A percentile compares a stretch with the other conserved stretches of the same genome.
Conservation (phyloP, 2,329 filamentous ascomycete species). For the Dendrostoma leiphaemia region DNA sequence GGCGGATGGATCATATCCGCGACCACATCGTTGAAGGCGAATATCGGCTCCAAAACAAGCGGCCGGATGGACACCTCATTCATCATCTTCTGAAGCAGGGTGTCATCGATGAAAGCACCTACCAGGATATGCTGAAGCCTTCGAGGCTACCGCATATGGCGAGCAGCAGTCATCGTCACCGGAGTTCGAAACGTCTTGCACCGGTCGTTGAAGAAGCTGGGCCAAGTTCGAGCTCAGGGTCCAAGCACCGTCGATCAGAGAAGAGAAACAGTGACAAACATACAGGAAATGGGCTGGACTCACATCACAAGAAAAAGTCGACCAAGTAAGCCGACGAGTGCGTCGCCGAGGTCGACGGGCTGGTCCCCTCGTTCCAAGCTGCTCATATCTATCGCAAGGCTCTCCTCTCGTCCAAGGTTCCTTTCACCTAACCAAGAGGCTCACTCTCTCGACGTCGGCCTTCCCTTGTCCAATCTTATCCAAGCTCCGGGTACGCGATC, state of each 20-base stretch:
- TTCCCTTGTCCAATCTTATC: too few relatives aligned
- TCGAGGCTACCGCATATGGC: neutral
- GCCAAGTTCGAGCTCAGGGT: neutral
- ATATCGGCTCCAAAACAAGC: constrained; percentile 22
- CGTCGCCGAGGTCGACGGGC: neutral
- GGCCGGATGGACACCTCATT: constrained; percentile 41
- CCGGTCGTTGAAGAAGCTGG: constrained; percentile 4
- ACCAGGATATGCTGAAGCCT: neutral
- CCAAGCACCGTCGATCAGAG: neutral
- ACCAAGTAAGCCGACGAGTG: neutral
- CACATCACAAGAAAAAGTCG: neutral
- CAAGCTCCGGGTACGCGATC: neutral
- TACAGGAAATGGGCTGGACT: neutral
- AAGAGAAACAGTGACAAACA: neutral
- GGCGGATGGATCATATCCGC: constrained; percentile 50
- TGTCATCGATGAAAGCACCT: constrained; percentile 25
- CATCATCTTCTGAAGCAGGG: constrained; percentile 31
- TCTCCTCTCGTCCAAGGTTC: too few relatives aligned
- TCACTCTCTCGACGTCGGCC: neutral
- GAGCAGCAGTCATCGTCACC: neutral
- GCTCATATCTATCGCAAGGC: too few relatives aligned
- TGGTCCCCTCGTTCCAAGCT: neutral
- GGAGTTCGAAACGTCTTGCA: neutral
- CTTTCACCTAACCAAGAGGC: too few relatives aligned
- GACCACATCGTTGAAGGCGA: constrained; percentile 37